Evolutionary conservation across 345 rosid genomes (phyloP), one percentile per base, ranked within the genome.

Genomic region (Acer campestre): DNA sequence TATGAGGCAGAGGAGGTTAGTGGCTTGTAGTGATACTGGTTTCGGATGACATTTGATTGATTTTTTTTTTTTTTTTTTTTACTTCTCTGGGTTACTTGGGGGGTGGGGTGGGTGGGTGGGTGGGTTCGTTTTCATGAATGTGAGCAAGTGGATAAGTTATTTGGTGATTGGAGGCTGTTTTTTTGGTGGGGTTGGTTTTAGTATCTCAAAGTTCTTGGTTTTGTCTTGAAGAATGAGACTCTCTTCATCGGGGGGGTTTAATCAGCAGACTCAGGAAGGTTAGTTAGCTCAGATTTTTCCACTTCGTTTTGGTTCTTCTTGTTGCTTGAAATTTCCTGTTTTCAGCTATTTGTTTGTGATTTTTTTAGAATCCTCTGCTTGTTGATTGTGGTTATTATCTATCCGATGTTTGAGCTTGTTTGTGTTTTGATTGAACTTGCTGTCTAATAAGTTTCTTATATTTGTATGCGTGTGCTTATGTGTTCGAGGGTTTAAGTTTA

Each of bases 251-350:
- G 89, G 85, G 74, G 89, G 85, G 77, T 88, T 85, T 78, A 86
- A 70, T 80, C 90, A 86, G 68, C 88, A 84, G 79, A 55, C 85
- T 48, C 88, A 85, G 70, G 91, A 86, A 85, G 91, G 91, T 88
- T 58, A 71, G 78, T 51, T 10, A 42, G 40, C 67, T 73, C 2
- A 25, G 9, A 10, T 10, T 72, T 72, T 61, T 71, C 14, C 61
- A 4, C 10, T 49, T 71, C 22, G 29, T 55, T 38, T 51, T 29
- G 23, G 56, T 40, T 23, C 29, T 10, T 14, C 20, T 44, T 71
- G 40, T 48, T n/a, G 23, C 42, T 10, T 51, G 18, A 35, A 51
- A 6, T 70, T 75, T 29, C 40, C 13, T 20, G 20, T 66, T 66
- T 79, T 61, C 61, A 42, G 35, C 25, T 31, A 38, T 44, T 16